These are phyloP conservation scores for Quercus suber DNA, from an alignment of 306 rosid species.

Conservation along the genomic window DNA sequence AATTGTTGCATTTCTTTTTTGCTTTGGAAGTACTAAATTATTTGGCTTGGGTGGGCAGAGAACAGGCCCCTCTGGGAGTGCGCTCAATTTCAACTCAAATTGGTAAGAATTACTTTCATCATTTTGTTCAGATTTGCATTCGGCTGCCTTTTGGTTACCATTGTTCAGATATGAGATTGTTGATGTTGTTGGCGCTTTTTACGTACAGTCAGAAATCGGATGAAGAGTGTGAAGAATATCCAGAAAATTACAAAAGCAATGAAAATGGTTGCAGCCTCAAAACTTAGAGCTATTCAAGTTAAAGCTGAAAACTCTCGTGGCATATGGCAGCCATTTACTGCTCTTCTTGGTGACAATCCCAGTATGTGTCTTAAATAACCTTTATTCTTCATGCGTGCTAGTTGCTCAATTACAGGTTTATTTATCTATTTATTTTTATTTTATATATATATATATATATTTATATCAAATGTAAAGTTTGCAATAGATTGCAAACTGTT, in stretches of 20 bases:
- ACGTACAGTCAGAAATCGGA: slow-evolving; percentile 73
- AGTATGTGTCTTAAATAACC: slow-evolving; percentile 41
- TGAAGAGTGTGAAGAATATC: slow-evolving; percentile 97
- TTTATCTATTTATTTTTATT: neutral
- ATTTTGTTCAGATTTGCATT: neutral
- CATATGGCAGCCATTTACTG: slow-evolving; percentile 95
- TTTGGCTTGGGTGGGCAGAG: slow-evolving; percentile 48
- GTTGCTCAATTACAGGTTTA: neutral
- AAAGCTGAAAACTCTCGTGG: slow-evolving; percentile 94
- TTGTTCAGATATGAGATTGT: neutral
- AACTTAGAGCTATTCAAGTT: slow-evolving; percentile 80
- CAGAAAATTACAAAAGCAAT: slow-evolving; percentile 98
- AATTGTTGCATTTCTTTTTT: neutral
- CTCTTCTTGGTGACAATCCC: slow-evolving; percentile 87
- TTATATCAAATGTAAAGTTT: neutral
- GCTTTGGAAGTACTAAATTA: neutral
- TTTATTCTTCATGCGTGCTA: neutral
- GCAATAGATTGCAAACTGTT: neutral
- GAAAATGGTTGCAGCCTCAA: slow-evolving; percentile 99
- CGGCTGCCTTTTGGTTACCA: neutral
- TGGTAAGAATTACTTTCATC: slow-evolving; percentile 46
- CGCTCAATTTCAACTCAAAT: slow-evolving; percentile 94
- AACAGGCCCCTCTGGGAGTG: slow-evolving; percentile 57
- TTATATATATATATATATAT: no score
- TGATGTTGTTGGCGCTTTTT: slow-evolving; percentile 14